Conservation (phyloP, 768 basidiomycete genomes). For the Trichaptum fuscoviolaceum region DNA sequence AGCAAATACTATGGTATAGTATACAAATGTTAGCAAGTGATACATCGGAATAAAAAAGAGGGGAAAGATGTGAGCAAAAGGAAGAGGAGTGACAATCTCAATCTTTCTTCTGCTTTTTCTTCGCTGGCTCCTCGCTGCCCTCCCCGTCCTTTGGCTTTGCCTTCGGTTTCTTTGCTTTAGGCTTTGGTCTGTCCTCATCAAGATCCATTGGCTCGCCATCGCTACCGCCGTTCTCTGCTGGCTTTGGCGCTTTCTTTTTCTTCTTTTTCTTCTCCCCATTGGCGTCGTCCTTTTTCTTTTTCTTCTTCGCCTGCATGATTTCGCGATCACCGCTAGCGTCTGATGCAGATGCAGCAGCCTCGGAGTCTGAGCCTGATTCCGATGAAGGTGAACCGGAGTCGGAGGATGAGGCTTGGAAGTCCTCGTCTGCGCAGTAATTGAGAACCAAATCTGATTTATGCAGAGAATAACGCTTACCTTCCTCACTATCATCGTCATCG, state of each 20-base stretch:
- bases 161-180: conserved; percentile 40
- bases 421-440: conserved; percentile 56
- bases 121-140: conserved; percentile 45
- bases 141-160: conserved; percentile 23
- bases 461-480: conserved; percentile 38
- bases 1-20: neutral
- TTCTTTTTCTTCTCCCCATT: conserved; percentile 36
- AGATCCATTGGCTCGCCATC: conserved; percentile 47
- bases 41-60: neutral
- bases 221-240: conserved; percentile 34
- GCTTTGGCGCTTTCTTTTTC: conserved; percentile 39
- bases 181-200: conserved; percentile 30
- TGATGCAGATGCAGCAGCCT: conserved; percentile 74
- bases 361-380: conserved; percentile 52
- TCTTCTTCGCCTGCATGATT: conserved; percentile 36
- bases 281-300: conserved; percentile 29
- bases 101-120: conserved; percentile 70
- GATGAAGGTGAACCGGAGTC: conserved; percentile 87
- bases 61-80: neutral
- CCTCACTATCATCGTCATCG: conserved; percentile 77
- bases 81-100: conserved; percentile 10
- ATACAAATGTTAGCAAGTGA: neutral
- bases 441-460: neutral
- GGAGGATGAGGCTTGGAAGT: conserved; percentile 82
- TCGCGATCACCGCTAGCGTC: conserved; percentile 80